phyloP scores from a whole-genome alignment of 768 basidiomycete species.

The Brasilioporus rufonigricans region DNA sequence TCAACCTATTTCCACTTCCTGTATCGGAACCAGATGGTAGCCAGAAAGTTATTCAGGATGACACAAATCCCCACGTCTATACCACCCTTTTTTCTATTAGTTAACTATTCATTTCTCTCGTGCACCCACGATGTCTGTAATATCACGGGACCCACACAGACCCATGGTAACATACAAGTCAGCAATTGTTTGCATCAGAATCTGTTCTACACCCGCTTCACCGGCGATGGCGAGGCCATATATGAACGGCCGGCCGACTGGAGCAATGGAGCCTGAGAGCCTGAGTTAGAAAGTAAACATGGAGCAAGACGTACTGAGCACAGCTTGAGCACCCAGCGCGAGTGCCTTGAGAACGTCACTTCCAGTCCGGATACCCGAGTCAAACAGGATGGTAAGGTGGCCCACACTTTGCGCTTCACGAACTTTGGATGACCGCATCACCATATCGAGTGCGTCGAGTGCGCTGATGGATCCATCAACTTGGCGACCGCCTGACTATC shows the following conservation, averaged over 20 bases:
- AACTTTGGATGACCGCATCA: constrained; percentile 62
- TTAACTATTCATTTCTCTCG: constrained; percentile 19
- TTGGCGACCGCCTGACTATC: constrained; percentile 58
- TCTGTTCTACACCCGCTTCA: too few species aligned
- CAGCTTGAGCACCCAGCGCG: constrained; percentile 54
- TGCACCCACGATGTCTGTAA: constrained; percentile 39
- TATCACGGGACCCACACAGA: constrained; percentile 36
- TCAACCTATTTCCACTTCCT: too few species aligned
- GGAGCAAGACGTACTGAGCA: constrained; percentile 35
- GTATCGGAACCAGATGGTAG: too few species aligned
- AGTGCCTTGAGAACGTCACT: constrained; percentile 55
- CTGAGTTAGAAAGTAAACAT: not conserved
- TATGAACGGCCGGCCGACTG: constrained; percentile 43
- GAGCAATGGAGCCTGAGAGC: not conserved
- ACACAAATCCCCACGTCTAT: too few species aligned
- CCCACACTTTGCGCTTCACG: constrained; percentile 55
- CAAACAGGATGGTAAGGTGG: constrained; percentile 67
- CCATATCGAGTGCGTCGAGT: constrained; percentile 64
- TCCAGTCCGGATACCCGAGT: constrained; percentile 56
- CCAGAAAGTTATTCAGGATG: too few species aligned
- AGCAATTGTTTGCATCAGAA: constrained; percentile 39
- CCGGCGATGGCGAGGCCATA: constrained; percentile 50
- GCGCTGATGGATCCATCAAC: constrained; percentile 78
- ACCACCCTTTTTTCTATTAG: too few species aligned
- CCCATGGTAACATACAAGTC: constrained; percentile 46